Percentiles rank a stretch among this genome's conserved stretches.
These are phyloP conservation scores for Neobulgaria alba DNA, from an alignment of 2,329 filamentous ascomycete genomes.

Conservation along the genomic window DNA sequence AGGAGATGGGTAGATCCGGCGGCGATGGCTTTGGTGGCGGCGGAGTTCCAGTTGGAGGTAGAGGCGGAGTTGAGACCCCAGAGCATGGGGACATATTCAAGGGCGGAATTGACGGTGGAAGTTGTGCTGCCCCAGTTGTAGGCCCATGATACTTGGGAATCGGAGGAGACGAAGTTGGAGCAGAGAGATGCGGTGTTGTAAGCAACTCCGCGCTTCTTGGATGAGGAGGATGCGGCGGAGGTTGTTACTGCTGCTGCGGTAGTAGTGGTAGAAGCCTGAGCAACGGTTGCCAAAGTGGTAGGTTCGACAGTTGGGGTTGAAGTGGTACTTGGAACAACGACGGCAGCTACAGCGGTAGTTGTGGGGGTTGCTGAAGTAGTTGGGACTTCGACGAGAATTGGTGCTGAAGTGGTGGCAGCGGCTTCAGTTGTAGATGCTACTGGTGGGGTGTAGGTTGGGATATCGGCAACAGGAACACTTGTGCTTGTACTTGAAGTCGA, in stretches of 20 bases:
- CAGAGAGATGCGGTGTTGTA: conserved; percentile 54
- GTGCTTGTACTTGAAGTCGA: conserved; percentile 3
- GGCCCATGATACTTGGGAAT: conserved; percentile 44
- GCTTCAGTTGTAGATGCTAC: neutral
- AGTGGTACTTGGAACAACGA: conserved; percentile 4
- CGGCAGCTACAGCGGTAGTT: neutral
- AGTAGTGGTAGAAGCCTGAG: neutral
- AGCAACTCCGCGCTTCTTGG: conserved; percentile 52
- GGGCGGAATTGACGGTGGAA: conserved; percentile 30
- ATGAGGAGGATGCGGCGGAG: conserved; percentile 2
- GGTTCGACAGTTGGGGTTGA: conserved; percentile 1
- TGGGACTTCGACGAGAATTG: neutral
- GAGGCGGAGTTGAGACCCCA: conserved; percentile 43
- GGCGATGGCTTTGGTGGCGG: conserved; percentile 43
- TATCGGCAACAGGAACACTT: neutral
- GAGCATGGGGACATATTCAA: conserved; percentile 60
- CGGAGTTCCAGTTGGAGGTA: conserved; percentile 40
- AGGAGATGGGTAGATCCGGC: conserved; percentile 49
- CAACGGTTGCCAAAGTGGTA: neutral
- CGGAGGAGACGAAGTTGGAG: conserved; percentile 36
- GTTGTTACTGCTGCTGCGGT: conserved; percentile 3
- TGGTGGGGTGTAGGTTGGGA: neutral
- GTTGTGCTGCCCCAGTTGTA: conserved; percentile 59
- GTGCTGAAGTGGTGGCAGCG: conserved; percentile 1
- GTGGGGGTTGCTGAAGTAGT: neutral